Evolutionary conservation across 1,284 basidiomycete species (phyloP), one percentile per base, ranked within the genome.

Genomic region (Irpex lacteus): DNA sequence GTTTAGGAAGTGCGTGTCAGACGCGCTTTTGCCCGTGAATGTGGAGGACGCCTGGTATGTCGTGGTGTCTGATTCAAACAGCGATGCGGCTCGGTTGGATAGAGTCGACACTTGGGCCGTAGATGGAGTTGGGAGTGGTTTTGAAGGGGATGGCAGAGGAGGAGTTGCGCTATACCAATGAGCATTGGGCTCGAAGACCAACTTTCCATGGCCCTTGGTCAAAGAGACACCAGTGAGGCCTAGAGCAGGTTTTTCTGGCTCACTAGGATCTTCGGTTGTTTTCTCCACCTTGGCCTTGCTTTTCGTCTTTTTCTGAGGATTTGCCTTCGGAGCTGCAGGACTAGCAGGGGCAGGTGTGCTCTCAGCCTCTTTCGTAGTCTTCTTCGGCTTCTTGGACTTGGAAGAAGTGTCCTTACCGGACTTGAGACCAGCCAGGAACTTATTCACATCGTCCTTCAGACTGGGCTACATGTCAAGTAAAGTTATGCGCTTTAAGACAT

Each of bases 1-100:
- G 60, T 89, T 83, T 61, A 98, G 82, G 78, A 98, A 98, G 4
- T 81, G 82, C 6, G 85, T 83, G 74, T 98, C 95, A 0, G 93
- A 87, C 0, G 87, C 74, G 18, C 78, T 78, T 59, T 72, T 69
- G 1, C 78, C 75, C 18, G 80, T 77, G 15, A 78, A 71, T 15
- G 73, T 70, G 1, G 78, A 73, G 8, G 79, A 74, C 4, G 78
- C 74, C 38, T 82, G 79, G 72, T 85, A 88, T 0, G 78, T 74
- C 3, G 73, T 70, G 0, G 82, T 78, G 50, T 89, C 88, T 0
- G 77, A 70, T 2, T 79, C 74, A 67, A 90, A 85, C 1, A 91
- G 77, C 3, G 74, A 66, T 0, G 81, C 72, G 0, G 87, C 89
- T 56, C 81, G 85, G 8, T 81, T 72, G 3, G 78, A 77, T 52